Base-by-base conservation (phyloP, 768 basidiomycete genomes). In the Cantharellus cinnabarinus region DNA sequence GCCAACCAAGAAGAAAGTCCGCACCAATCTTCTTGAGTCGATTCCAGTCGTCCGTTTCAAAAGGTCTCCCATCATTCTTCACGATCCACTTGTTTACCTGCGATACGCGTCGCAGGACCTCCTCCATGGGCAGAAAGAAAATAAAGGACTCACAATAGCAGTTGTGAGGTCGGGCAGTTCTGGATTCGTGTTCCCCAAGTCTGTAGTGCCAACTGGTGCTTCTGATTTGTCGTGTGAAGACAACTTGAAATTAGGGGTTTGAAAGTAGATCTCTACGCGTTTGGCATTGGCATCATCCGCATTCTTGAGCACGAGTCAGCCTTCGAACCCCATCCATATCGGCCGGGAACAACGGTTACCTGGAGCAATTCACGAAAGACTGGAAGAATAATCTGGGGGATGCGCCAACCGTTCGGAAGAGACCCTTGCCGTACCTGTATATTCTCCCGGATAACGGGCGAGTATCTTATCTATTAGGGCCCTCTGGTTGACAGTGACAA, bases 371-470 rank as follows among this genome's bases (percentile, higher is more conserved):
- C 94, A 55, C 93, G 71, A 61, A 81, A 81, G 50, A 83, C 79
- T 76, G 60, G 10, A 38, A 15, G n/a, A 52, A 51, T 55, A 54
- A 7, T 7, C 35, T 54, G 52, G 7, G 42, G 38, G 37, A 5
- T 39, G 20, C 39, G 4, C 52, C 7, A n/a, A 4, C 55, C 42
- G 5, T 41, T n/a, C 42, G n/a, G 34, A 15, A 4, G 5, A 54
- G 40, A 41, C 15, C n/a, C 3, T 29, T 29, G 20, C 20, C 72
- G 60, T 57, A 80, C 77, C 79, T 3, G 91, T 94, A 65, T 91
- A 88, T 73, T 95, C 91, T 57, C 89, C 93, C 7, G 85, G 88
- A 71, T 99, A 99, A 35, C 94, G 76, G 5, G 94, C 90, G 29
- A 99, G 79, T 34, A 62, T 56, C 71, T 91, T 97, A 75, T 95